phyloP scores from a whole-genome alignment of 1,284 basidiomycete species.

The Papiliotrema flavescens region DNA sequence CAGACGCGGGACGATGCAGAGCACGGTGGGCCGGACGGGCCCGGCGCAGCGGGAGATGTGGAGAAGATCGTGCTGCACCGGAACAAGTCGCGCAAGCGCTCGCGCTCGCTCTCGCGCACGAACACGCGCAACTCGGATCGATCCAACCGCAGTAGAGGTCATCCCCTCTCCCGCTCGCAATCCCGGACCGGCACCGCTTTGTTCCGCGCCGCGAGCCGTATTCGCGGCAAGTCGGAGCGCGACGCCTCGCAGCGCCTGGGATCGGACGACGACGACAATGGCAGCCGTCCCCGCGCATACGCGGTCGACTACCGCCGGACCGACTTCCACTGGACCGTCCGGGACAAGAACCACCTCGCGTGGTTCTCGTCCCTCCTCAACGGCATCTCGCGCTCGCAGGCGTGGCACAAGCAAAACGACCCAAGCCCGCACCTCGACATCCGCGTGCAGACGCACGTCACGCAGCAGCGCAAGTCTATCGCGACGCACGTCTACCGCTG shows the following conservation, averaged over 20 bases:
- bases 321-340: constrained; percentile 36
- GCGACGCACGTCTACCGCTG: constrained; percentile 28
- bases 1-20: constrained; percentile 17
- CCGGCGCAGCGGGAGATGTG: background rate
- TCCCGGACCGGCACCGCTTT: background rate
- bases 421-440: constrained; percentile 27
- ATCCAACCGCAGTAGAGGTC: too few relatives aligned
- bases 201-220: too few relatives aligned
- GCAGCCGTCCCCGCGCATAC: background rate
- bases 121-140: background rate
- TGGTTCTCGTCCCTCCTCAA: constrained; percentile 35
- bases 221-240: too few relatives aligned
- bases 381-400: constrained; percentile 17
- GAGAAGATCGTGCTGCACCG: background rate
- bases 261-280: background rate
- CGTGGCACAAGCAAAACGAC: constrained; percentile 17
- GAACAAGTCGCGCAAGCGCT: too few relatives aligned
- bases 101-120: background rate
- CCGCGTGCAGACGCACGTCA: constrained; percentile 27
- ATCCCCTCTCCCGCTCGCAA: background rate
- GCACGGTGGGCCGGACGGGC: constrained; percentile 18
- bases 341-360: constrained; percentile 20
- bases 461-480: constrained; percentile 22
- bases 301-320: constrained; percentile 26
- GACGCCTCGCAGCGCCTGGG: background rate